Percentiles rank a stretch among this genome's conserved stretches.
Conservation (phyloP, 352 stramenopile genomes). For the Phytopythium sindhum region DNA sequence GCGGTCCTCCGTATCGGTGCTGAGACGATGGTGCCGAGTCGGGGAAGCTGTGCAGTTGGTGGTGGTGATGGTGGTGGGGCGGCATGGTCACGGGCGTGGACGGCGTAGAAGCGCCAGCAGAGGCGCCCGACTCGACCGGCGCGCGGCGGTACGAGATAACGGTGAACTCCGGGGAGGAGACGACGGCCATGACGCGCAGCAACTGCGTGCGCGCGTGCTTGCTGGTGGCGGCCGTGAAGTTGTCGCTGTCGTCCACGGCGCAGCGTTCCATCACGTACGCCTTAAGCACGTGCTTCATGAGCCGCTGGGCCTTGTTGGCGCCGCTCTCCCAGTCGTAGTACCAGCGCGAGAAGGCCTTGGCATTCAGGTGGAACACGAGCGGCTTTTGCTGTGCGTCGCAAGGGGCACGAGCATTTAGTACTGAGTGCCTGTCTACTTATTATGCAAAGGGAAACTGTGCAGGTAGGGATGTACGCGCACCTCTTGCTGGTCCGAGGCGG, state of each 20-base stretch:
- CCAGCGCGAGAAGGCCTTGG: conserved; percentile 42
- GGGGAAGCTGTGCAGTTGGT: not conserved
- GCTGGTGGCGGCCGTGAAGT: conserved; percentile 21
- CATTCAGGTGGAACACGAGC: conserved; percentile 55
- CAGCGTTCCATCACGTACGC: conserved; percentile 49
- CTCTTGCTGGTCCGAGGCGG: conserved; percentile 12
- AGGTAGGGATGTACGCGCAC: not conserved
- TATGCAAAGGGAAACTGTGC: not conserved
- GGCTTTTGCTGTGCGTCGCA: conserved; percentile 12
- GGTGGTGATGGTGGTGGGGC: not conserved
- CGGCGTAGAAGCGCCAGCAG: not conserved
- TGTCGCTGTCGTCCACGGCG: conserved; percentile 32
- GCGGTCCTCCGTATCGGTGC: not conserved
- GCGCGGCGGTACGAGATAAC: conserved; percentile 73
- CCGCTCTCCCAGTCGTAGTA: conserved; percentile 79
- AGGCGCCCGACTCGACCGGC: conserved; percentile 18
- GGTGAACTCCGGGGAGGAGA: conserved; percentile 59
- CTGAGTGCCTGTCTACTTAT: too few species aligned
- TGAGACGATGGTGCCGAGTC: not conserved
- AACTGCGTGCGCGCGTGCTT: conserved; percentile 20
- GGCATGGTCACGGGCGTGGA: not conserved
- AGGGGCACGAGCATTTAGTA: not conserved
- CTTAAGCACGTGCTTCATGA: conserved; percentile 66
- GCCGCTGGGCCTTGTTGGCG: conserved; percentile 61
- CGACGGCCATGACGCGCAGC: conserved; percentile 44